Percentiles rank a stretch among this genome's conserved stretches.
phyloP scores from a whole-genome alignment of 495 filamentous ascomycete species.

The Sporormia fimetaria region DNA sequence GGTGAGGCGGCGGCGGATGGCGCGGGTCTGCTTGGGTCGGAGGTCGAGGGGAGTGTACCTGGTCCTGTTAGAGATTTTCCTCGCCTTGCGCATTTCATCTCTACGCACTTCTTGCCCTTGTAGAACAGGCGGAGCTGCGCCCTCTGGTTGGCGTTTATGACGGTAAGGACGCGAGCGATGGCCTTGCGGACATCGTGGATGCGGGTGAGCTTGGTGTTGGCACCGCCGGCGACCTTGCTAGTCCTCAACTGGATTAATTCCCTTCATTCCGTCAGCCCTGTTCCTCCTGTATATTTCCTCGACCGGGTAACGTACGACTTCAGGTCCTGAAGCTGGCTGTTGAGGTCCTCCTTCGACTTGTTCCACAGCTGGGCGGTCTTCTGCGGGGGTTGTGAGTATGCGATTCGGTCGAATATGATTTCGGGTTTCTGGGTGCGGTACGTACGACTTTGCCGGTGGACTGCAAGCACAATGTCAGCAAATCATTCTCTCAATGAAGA shows the following conservation, averaged over 20 bases:
- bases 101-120: slow-evolving; percentile 97
- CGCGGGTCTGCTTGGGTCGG: slow-evolving; percentile 91
- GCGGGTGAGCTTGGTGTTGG: slow-evolving; percentile 86
- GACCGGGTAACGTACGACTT: slow-evolving; percentile 16
- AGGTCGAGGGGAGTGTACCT: slow-evolving; percentile 58
- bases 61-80: slow-evolving; percentile 2
- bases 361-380: slow-evolving; percentile 92
- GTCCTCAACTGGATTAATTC: slow-evolving; percentile 47
- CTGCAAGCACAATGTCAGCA: slow-evolving; percentile 14
- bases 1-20: slow-evolving; percentile 82
- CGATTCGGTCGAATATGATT: slow-evolving; percentile 1
- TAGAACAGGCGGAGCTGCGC: slow-evolving; percentile 97
- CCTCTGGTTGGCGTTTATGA: slow-evolving; percentile 99
- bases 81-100: slow-evolving; percentile 84
- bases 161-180: slow-evolving; percentile 92
- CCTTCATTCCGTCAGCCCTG: slow-evolving; percentile 50
- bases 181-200: slow-evolving; percentile 99
- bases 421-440: neutral
- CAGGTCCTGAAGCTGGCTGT: slow-evolving; percentile 73
- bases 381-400: slow-evolving; percentile 47
- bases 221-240: slow-evolving; percentile 91
- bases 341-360: slow-evolving; percentile 97
- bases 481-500: neutral
- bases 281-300: neutral
- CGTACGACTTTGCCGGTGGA: slow-evolving; percentile 22